Evolutionary conservation across 2,329 filamentous ascomycete genomes (phyloP), one percentile per base, ranked within the genome.

Genomic region (Aschersonia sp.): DNA sequence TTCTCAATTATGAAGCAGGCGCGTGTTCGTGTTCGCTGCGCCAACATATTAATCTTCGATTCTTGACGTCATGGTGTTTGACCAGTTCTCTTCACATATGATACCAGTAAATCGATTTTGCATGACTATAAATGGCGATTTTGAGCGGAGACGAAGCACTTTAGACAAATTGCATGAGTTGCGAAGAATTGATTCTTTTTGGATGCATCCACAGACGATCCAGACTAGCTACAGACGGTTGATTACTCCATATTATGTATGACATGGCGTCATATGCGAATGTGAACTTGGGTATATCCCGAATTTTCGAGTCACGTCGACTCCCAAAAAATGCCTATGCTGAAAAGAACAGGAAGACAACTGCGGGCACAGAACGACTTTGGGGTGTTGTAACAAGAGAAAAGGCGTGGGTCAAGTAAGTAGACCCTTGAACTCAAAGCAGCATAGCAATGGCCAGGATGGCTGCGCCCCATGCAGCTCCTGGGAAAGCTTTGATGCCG

Each of bases 361-460:
- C 10, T 29, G 35, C 9, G 9, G 30, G 9, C 20, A 47, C 6
- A 43, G 10, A 9, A 43, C 35, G 30, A 20, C 28, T 5, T 20
- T 20, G 20, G 20, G 20, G 20, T 20, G 20, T 20, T 20, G 20
- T 20, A 28, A 38, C 9, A 12, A 38, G 9, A 10, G 10, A 10
- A 40, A n/a, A 29, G 30, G 7, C 28, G 28, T 30, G 31, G 9
- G 29, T n/a, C 40, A 42, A 20, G 20, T 20, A 20, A 20, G 20
- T 20, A 20, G 20, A 20, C 20, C 20, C 20, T 20, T 47, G 31
- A 31, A 7, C 9, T 57, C 55, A 65, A 46, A 62, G 48, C 50
- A 62, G 47, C 42, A 52, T 50, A 32, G 54, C 57, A 42, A 56
- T 49, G 41, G 57, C 51, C 45, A 64, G 48, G 52, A 53, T 55